These are phyloP conservation scores for Spiraea crenata DNA, from an alignment of 331 rosid species.

Conservation along the genomic window DNA sequence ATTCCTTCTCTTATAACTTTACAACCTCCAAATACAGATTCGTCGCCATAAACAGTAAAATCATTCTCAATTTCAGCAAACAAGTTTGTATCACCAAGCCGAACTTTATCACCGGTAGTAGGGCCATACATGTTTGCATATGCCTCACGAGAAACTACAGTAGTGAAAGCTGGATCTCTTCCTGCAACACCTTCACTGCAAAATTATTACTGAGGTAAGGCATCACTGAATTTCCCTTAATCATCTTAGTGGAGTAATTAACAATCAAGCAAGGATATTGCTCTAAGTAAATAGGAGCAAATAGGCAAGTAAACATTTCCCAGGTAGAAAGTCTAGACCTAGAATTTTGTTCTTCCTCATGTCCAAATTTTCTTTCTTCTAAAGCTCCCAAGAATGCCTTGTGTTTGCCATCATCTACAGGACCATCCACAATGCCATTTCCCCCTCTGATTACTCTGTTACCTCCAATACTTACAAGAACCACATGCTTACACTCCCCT, in stretches of 20 bases:
- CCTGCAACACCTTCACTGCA: slow-evolving; percentile 81
- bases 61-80: slow-evolving; percentile 83
- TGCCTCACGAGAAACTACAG: slow-evolving; percentile 53
- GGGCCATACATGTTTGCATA: slow-evolving; percentile 91
- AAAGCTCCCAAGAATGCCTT: slow-evolving; percentile 50
- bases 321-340: slow-evolving; percentile 47
- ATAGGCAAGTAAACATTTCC: slow-evolving; percentile 5
- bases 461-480: slow-evolving; percentile 82
- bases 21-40: slow-evolving; percentile 92
- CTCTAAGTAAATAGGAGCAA: slow-evolving; percentile 12
- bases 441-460: slow-evolving; percentile 84
- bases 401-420: slow-evolving; percentile 45
- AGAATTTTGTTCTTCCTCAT: slow-evolving; percentile 51
- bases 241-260: slow-evolving; percentile 12
- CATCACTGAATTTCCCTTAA: slow-evolving; percentile 20
- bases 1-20: slow-evolving; percentile 92
- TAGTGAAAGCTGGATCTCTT: slow-evolving; percentile 44
- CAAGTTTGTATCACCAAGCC: slow-evolving; percentile 88
- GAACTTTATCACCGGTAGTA: slow-evolving; percentile 80
- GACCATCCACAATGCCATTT: slow-evolving; percentile 64
- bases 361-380: slow-evolving; percentile 37
- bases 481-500: slow-evolving; percentile 68
- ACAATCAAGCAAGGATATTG: slow-evolving; percentile 10
- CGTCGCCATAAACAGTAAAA: slow-evolving; percentile 78
- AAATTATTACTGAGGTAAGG: slow-evolving; percentile 41